Evolutionary conservation across 805 yeast genomes (phyloP).

Genomic region (Debaryomyces prosopidis): DNA sequence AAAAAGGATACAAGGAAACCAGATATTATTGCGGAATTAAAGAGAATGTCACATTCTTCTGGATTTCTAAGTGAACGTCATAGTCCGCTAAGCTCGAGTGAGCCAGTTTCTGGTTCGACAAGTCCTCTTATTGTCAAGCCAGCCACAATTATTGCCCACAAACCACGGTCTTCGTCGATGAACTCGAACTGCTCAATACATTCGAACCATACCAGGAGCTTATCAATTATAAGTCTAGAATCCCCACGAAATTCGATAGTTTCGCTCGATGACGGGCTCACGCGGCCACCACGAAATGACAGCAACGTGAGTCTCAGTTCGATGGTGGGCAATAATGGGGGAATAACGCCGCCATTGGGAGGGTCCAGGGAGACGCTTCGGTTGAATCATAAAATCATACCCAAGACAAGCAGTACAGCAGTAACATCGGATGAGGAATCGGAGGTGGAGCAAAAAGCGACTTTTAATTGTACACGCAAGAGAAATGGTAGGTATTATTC

Average conservation of each 20-base stretch:
- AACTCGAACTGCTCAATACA: conserved; percentile 31
- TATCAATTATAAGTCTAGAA: conserved; percentile 38
- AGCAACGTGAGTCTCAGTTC: conserved; percentile 25
- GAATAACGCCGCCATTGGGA: background rate
- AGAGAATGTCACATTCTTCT: background rate
- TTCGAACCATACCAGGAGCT: conserved; percentile 29
- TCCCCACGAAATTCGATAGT: conserved; percentile 43
- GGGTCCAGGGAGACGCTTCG: too few relatives aligned
- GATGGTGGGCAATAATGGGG: conserved; percentile 6
- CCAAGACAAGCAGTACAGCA: conserved; percentile 8
- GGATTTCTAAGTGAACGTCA: conserved; percentile 10
- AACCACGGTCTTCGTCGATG: conserved; percentile 35
- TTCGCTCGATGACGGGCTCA: conserved; percentile 34
- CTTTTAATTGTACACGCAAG: conserved; percentile 14
- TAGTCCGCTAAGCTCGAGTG: conserved; percentile 13
- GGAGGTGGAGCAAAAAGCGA: conserved; percentile 26
- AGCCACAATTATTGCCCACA: conserved; percentile 9
- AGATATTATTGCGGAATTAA: background rate
- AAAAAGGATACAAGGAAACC: background rate
- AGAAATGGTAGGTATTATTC: background rate
- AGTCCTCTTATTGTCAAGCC: conserved; percentile 14
- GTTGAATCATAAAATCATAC: background rate
- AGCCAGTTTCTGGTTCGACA: conserved; percentile 6
- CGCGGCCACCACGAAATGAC: conserved; percentile 33
- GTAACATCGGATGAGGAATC: conserved; percentile 39